Base-by-base conservation (phyloP, 257 asterid species). In the Nicotiana paniculata region DNA sequence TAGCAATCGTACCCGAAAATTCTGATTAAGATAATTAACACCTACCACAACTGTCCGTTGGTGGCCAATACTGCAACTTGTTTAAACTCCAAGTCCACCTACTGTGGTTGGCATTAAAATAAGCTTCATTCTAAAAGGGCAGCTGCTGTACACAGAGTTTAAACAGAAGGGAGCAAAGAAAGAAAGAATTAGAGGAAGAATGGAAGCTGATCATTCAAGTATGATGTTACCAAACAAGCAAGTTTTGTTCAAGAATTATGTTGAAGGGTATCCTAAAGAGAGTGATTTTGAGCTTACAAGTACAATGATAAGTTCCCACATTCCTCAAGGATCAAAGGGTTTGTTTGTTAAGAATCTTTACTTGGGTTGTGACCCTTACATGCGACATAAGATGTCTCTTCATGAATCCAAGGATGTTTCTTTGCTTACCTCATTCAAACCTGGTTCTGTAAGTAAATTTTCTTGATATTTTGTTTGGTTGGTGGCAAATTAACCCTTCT, bases 321-420 rank as follows among this genome's bases (percentile, higher is more conserved):
- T 83, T 53, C 83, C 83, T 9, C 79, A 9, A 15, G 75, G 80
- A 26, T 78, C 86, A 59, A 83, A 78, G 17, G 79, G 63, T 57
- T 18, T 83, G 63, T 69, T 83, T 9, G 80, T 83, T 5, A 83
- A 83, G 75, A 83, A 78, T 69, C 83, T 83, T 51, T 83, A 77
- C 54, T 78, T 83, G 66, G 63, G 72, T 15, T 83, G 86, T 67
- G 86, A 83, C 28, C 83, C 86, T 78, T 78, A 77, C 51, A 67
- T 83, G 80, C 75, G 80, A 16, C 86, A 83, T 18, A 30, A 16
- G 30, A 77, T 66, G 83, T 78, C 81, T 53, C 53, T 54, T 58
- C 83, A 79, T 33, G 61, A 57, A 3, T 77, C 81, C 4, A n/a
- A 78, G n/a, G 75, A 77, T 43, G 64, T 72, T 11, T 59, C 83